Conservation (phyloP, 2,329 filamentous ascomycete genomes). For the Fusarium verrucosum region DNA sequence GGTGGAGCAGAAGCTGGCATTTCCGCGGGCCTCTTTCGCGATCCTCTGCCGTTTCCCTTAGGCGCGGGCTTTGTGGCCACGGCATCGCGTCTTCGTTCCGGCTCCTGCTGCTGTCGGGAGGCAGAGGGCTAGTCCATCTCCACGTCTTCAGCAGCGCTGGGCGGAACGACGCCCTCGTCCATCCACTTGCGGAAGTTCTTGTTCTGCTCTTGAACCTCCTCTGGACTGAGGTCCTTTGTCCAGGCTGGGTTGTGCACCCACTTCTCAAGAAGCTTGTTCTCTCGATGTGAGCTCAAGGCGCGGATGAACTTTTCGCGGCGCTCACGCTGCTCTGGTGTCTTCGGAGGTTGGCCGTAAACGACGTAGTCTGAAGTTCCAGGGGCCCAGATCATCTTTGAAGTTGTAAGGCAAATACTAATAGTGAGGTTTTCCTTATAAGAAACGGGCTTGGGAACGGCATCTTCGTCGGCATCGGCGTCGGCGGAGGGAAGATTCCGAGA, state of each 20-base stretch:
- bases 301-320: constrained; percentile 62
- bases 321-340: constrained; percentile 71
- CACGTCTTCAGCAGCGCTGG: constrained; percentile 46
- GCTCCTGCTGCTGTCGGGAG: constrained; percentile 12
- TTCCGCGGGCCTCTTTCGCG: constrained; percentile 15
- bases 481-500: constrained; percentile 73
- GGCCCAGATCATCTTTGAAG: constrained; percentile 81
- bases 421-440: constrained; percentile 73
- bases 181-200: constrained; percentile 67
- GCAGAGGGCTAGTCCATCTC: constrained; percentile 46
- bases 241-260: constrained; percentile 83
- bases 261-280: constrained; percentile 79
- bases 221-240: constrained; percentile 80
- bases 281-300: constrained; percentile 67
- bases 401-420: constrained; percentile 79
- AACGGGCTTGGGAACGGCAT: constrained; percentile 67
- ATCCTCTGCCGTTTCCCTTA: background rate
- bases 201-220: constrained; percentile 78
- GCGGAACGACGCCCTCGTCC: constrained; percentile 57
- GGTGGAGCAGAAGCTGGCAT: background rate
- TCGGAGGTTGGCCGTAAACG: constrained; percentile 74
- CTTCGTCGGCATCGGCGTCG: constrained; percentile 71
- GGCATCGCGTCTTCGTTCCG: background rate
- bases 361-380: constrained; percentile 76
- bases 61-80: background rate